These are phyloP conservation scores for Penicillium malachiteum DNA, from an alignment of 495 filamentous ascomycete species.

Conservation along the genomic window DNA sequence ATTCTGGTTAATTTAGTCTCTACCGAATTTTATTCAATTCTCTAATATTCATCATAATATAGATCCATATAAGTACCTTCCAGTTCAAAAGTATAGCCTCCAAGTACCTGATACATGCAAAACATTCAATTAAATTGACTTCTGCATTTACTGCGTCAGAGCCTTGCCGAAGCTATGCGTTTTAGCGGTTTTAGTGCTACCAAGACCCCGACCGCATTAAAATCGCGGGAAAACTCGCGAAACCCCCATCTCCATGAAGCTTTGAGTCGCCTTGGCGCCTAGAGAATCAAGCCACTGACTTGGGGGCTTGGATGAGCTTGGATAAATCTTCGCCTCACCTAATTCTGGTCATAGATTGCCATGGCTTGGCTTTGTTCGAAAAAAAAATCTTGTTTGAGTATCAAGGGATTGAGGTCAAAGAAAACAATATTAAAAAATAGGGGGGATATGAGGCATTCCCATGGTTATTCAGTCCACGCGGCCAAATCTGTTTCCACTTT, in stretches of 20 bases:
- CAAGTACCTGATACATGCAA: no score
- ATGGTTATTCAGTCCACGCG: not conserved
- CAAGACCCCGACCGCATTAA: not conserved
- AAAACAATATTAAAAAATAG: not conserved
- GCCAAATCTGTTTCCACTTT: not conserved
- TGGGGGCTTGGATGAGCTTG: not conserved
- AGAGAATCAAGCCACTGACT: not conserved
- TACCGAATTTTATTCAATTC: no score
- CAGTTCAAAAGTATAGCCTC: no score
- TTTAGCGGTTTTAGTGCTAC: not conserved
- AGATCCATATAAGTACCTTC: no score
- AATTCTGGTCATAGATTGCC: not conserved
- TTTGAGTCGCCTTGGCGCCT: slow-evolving; percentile 5
- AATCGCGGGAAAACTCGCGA: slow-evolving; percentile 1
- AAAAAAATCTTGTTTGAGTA: not conserved
- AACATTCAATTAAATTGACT: no score
- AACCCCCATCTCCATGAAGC: not conserved
- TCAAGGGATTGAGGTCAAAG: not conserved
- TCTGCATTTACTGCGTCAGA: no score
- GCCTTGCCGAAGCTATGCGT: not conserved
- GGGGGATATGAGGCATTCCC: not conserved
- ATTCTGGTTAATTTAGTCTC: no score
- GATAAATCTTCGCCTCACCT: not conserved
- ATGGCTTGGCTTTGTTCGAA: not conserved
- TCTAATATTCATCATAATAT: no score